phyloP scores from a whole-genome alignment of 768 basidiomycete genomes.

The Nidularia pulvinata region DNA sequence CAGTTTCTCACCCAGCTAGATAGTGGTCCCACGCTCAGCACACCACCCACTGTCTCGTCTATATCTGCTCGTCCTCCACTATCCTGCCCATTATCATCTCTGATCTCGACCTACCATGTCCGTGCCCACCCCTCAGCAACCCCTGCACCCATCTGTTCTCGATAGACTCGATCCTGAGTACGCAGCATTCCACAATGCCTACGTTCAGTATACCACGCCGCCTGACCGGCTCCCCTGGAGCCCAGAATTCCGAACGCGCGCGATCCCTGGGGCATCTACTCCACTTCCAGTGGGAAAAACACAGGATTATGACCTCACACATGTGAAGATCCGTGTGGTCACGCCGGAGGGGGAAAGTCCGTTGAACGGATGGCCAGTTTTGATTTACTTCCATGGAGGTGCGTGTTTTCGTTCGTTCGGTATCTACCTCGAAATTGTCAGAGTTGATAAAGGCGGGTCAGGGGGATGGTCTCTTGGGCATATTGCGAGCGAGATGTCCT shows the following conservation, averaged over 20 bases:
- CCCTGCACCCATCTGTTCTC: constrained; percentile 64
- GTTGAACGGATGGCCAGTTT: constrained; percentile 63
- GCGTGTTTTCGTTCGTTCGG: neutral
- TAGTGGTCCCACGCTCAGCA: too few species aligned
- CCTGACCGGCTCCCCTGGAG: constrained; percentile 65
- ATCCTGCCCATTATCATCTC: too few species aligned
- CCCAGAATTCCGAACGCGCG: constrained; percentile 49
- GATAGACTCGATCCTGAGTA: constrained; percentile 67
- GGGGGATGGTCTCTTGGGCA: constrained; percentile 81
- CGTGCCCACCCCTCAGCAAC: constrained; percentile 24
- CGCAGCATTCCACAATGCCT: constrained; percentile 54
- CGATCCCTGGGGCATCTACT: constrained; percentile 54
- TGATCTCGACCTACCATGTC: neutral
- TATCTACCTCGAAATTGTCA: neutral
- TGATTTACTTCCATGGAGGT: constrained; percentile 80
- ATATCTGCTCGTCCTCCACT: too few species aligned
- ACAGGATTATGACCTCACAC: constrained; percentile 49
- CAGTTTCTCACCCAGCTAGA: too few species aligned
- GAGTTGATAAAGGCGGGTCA: constrained; percentile 13
- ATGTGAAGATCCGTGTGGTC: constrained; percentile 61
- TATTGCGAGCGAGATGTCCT: constrained; percentile 57
- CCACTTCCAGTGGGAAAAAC: constrained; percentile 56
- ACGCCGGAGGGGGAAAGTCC: constrained; percentile 57
- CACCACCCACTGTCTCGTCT: too few species aligned
- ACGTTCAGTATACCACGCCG: constrained; percentile 42